These are phyloP conservation scores for Oryza coarctata DNA, from an alignment of 176 grass and related monocot species.

Conservation along the genomic window DNA sequence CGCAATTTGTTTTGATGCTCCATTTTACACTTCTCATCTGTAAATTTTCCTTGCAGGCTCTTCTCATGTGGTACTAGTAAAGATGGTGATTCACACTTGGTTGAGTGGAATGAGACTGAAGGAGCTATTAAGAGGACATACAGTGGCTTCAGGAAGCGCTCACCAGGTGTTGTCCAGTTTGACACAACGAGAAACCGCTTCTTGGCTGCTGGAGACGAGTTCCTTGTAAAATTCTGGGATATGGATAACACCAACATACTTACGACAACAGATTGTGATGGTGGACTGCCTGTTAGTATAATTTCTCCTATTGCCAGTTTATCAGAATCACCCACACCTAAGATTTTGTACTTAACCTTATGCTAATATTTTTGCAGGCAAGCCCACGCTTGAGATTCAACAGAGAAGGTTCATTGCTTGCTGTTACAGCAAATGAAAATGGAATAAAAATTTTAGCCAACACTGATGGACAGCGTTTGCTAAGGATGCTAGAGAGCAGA, in stretches of 20 bases:
- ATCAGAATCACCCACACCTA: neutral
- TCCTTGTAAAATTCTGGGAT: conserved; percentile 98
- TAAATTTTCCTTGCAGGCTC: conserved; percentile 50
- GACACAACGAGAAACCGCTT: conserved; percentile 92
- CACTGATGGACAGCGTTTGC: conserved; percentile 85
- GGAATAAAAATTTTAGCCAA: conserved; percentile 98
- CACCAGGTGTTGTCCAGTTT: conserved; percentile 88
- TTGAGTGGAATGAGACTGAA: conserved; percentile 99
- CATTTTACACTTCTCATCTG: neutral
- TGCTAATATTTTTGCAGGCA: conserved; percentile 54
- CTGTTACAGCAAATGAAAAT: conserved; percentile 88
- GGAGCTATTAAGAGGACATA: conserved; percentile 94
- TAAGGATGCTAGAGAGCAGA: conserved; percentile 88
- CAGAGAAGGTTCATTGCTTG: conserved; percentile 93
- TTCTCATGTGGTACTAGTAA: conserved; percentile 99
- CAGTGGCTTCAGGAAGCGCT: conserved; percentile 86
- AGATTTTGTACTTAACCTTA: conserved; percentile 19
- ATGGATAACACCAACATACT: conserved; percentile 91
- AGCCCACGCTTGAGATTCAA: conserved; percentile 97
- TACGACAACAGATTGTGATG: conserved; percentile 74
- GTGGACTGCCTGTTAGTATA: conserved; percentile 85
- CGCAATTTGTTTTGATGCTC: neutral
- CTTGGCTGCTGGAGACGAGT: conserved; percentile 97
- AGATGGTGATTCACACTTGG: conserved; percentile 94
- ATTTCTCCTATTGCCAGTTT: neutral